Evolutionary conservation across 169 alveolate species (phyloP).

Genomic region (Cytauxzoon felis): DNA sequence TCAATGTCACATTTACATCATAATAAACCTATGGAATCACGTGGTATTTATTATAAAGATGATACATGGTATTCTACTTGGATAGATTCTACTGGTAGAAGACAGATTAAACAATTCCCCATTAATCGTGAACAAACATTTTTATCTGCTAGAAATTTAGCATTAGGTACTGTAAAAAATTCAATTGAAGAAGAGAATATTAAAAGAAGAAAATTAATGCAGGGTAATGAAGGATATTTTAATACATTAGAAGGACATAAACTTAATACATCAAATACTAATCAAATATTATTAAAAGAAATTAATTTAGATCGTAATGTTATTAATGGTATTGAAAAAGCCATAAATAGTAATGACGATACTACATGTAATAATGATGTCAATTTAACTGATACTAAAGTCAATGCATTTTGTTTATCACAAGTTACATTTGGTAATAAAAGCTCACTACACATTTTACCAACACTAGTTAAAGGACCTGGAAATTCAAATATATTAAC

Average conservation of each 20-base stretch:
- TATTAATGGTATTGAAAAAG: neutral
- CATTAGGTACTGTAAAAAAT: neutral
- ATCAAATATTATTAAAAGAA: neutral
- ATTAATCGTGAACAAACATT: conserved; percentile 7
- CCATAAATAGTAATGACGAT: neutral
- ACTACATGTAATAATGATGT: neutral
- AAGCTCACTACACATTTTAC: neutral
- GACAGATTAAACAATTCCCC: conserved; percentile 13
- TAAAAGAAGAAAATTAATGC: no score
- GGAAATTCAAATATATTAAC: conserved; percentile 2
- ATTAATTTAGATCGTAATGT: neutral
- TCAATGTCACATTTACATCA: neutral
- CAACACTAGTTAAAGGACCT: conserved; percentile 9
- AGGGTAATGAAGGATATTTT: no score
- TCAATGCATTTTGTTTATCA: conserved; percentile 5
- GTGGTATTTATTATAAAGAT: conserved; percentile 21
- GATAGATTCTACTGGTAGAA: conserved; percentile 18
- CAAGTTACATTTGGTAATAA: neutral
- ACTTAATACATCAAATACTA: neutral
- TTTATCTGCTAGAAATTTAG: conserved; percentile 6
- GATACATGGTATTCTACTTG: conserved; percentile 39
- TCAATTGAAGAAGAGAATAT: no score
- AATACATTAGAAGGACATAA: no score
- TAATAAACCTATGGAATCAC: neutral
- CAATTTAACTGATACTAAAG: neutral